Conservation (phyloP, 257 asterid genomes). For the Solanum piurae region DNA sequence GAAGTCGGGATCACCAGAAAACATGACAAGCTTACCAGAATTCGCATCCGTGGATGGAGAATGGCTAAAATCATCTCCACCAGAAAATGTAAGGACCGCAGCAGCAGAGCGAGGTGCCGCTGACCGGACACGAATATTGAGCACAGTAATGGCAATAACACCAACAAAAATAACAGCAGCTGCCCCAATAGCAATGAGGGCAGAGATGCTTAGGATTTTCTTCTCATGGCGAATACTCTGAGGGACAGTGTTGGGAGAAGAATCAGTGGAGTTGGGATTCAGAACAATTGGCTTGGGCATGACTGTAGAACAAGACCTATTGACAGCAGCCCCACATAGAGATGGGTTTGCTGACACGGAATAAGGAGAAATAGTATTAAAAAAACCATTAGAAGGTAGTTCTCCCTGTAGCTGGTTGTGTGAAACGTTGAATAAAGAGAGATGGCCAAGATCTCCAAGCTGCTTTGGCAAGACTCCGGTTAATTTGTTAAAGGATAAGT, state of each 20-base stretch:
- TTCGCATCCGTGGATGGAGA: conserved; percentile 50
- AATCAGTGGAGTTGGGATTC: conserved; percentile 66
- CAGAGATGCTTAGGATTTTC: conserved; percentile 77
- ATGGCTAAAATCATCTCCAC: conserved; percentile 59
- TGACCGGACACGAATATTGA: conserved; percentile 67
- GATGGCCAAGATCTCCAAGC: conserved; percentile 54
- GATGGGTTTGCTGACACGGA: conserved; percentile 63
- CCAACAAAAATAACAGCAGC: conserved; percentile 76
- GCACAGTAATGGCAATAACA: conserved; percentile 76
- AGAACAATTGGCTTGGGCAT: conserved; percentile 93
- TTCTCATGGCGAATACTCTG: conserved; percentile 41
- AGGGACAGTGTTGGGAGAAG: conserved; percentile 35
- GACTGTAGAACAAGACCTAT: conserved; percentile 47
- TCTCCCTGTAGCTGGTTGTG: conserved; percentile 82
- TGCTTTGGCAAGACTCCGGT: conserved; percentile 64
- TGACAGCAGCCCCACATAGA: conserved; percentile 69
- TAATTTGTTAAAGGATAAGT: conserved; percentile 69
- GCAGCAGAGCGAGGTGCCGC: conserved; percentile 45
- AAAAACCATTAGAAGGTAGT: conserved; percentile 64
- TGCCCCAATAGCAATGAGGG: conserved; percentile 84
- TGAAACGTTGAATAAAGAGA: conserved; percentile 64
- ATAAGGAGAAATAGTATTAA: conserved; percentile 66
- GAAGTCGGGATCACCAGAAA: conserved; percentile 70
- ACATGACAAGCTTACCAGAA: conserved; percentile 92
- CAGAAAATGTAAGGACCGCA: conserved; percentile 52